Percentiles rank a stretch among this genome's conserved stretches.
These are phyloP conservation scores for Wickerhamiella parazyma DNA, from an alignment of 805 yeast genomes.

Conservation along the genomic window DNA sequence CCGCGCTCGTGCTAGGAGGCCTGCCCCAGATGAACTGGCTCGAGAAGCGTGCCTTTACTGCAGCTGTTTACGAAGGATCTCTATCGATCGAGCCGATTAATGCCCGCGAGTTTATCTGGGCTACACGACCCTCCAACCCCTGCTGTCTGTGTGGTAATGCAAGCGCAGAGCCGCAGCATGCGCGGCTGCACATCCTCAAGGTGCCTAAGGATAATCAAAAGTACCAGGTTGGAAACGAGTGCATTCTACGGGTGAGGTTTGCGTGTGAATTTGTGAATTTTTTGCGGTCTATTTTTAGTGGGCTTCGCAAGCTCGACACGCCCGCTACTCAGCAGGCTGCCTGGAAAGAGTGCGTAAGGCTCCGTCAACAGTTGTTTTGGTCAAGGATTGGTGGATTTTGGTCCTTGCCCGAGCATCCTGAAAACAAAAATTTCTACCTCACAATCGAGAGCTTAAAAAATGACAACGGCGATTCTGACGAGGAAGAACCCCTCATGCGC, in stretches of 20 bases:
- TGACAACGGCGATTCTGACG: background rate
- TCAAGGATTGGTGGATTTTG: slow-evolving; percentile 48
- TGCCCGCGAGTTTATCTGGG: slow-evolving; percentile 62
- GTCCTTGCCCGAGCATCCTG: slow-evolving; percentile 5
- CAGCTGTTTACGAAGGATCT: slow-evolving; percentile 61
- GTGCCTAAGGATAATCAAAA: slow-evolving; percentile 17
- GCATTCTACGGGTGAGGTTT: slow-evolving; percentile 65
- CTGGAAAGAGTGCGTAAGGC: slow-evolving; percentile 51
- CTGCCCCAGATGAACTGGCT: slow-evolving; percentile 55
- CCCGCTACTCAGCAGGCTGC: slow-evolving; percentile 31
- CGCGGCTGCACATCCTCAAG: slow-evolving; percentile 60
- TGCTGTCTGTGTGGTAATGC: slow-evolving; percentile 79
- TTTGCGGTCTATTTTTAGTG: slow-evolving; percentile 46
- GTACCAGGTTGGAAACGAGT: slow-evolving; percentile 59
- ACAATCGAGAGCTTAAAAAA: background rate
- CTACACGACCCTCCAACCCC: slow-evolving; percentile 37
- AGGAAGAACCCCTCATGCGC: background rate
- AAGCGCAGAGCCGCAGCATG: slow-evolving; percentile 56
- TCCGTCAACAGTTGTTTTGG: slow-evolving; percentile 71
- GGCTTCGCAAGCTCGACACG: slow-evolving; percentile 45
- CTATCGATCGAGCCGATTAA: slow-evolving; percentile 77
- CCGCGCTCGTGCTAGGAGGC: slow-evolving; percentile 46
- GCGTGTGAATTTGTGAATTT: slow-evolving; percentile 74
- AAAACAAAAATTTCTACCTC: background rate
- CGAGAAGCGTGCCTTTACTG: slow-evolving; percentile 46